Percentiles rank a stretch among this genome's conserved stretches.
Conservation (phyloP, 2,329 filamentous ascomycete genomes). For the Trichoderma cornu-damae region DNA sequence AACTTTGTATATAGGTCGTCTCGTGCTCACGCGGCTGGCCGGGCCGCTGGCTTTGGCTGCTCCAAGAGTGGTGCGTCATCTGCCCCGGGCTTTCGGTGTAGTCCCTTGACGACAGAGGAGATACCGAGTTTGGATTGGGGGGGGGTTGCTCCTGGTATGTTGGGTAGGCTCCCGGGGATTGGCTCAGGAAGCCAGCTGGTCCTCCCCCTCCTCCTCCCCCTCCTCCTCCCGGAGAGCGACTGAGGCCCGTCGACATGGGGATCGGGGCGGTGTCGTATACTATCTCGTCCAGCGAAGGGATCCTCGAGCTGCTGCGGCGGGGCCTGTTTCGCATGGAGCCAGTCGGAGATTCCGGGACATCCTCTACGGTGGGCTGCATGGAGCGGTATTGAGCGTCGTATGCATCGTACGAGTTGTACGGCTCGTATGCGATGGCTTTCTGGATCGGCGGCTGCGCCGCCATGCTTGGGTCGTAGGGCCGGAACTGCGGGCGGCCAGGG, state of each 20-base stretch:
- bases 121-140: slow-evolving; percentile 24
- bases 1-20: slow-evolving; percentile 29
- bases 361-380: slow-evolving; percentile 60
- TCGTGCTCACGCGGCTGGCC: slow-evolving; percentile 36
- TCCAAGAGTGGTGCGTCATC: slow-evolving; percentile 29
- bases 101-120: slow-evolving; percentile 32
- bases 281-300: slow-evolving; percentile 32
- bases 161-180: slow-evolving; percentile 24
- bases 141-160: slow-evolving; percentile 24
- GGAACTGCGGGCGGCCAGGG: slow-evolving; percentile 50
- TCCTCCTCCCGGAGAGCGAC: slow-evolving; percentile 29
- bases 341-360: slow-evolving; percentile 52
- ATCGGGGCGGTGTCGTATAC: slow-evolving; percentile 38
- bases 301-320: slow-evolving; percentile 24
- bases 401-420: slow-evolving; percentile 48
- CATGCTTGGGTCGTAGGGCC: slow-evolving; percentile 46
- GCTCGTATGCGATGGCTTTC: slow-evolving; percentile 16
- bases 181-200: slow-evolving; percentile 26
- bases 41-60: slow-evolving; percentile 31
- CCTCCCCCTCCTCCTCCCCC: slow-evolving; percentile 26
- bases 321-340: slow-evolving; percentile 26
- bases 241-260: slow-evolving; percentile 44
- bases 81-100: slow-evolving; percentile 33
- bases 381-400: slow-evolving; percentile 45
- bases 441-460: slow-evolving; percentile 18